Percentiles rank a stretch among this genome's conserved stretches.
Conservation (phyloP, 805 yeast genomes). For the Yarrowia sp. region DNA sequence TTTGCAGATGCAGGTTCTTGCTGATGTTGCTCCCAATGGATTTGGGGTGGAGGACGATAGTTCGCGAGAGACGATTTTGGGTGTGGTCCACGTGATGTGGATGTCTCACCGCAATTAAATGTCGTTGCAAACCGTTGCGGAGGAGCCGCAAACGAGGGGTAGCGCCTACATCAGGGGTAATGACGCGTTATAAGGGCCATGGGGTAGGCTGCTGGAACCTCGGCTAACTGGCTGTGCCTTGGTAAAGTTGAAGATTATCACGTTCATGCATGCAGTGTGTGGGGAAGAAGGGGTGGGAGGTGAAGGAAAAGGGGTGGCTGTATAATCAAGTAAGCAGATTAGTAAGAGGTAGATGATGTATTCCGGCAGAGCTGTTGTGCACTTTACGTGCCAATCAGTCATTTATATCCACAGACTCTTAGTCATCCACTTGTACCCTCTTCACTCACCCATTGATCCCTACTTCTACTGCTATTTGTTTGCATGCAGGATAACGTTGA, state of each 20-base stretch:
- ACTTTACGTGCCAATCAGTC: too few species aligned
- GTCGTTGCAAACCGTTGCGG: not conserved
- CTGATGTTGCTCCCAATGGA: slow-evolving; percentile 21
- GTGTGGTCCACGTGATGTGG: not conserved
- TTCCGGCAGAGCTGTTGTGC: too few species aligned
- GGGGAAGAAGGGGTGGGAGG: slow-evolving; percentile 29
- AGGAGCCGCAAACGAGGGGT: not conserved
- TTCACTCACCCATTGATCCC: too few species aligned
- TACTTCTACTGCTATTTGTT: not conserved
- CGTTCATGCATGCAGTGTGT: slow-evolving; percentile 39
- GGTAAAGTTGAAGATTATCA: slow-evolving; percentile 38
- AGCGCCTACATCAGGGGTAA: not conserved
- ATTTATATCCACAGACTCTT: too few species aligned
- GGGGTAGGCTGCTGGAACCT: slow-evolving; percentile 2
- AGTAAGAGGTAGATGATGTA: too few species aligned
- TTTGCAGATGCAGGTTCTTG: slow-evolving; percentile 1
- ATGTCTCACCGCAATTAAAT: not conserved
- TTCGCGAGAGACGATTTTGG: not conserved
- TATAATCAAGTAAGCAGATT: too few species aligned
- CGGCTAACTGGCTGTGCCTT: slow-evolving; percentile 26
- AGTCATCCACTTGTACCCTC: too few species aligned
- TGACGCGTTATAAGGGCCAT: not conserved
- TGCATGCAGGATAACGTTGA: slow-evolving; percentile 34
- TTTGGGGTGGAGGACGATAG: not conserved
- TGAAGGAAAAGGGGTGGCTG: too few species aligned